A percentile compares a stretch with the other conserved stretches of the same genome.
These are phyloP conservation scores for Euphorbia neoarborescens DNA, from an alignment of 441 rosid genomes.

Conservation along the genomic window DNA sequence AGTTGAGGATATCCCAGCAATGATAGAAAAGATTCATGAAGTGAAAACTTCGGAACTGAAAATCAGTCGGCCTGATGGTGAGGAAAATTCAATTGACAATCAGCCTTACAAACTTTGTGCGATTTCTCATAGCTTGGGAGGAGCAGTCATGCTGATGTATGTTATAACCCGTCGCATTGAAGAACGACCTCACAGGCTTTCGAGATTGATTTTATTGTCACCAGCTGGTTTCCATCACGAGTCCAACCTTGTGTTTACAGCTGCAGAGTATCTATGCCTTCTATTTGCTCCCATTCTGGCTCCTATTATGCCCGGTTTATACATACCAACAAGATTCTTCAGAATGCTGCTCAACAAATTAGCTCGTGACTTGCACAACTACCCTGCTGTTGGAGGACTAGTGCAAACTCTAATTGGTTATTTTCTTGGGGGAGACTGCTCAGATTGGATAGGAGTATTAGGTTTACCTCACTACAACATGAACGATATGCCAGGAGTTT, in stretches of 20 bases:
- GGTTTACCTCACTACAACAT: conserved; percentile 93
- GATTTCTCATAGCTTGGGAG: conserved; percentile 85
- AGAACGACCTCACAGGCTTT: conserved; percentile 74
- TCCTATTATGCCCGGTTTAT: conserved; percentile 61
- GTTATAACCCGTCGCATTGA: conserved; percentile 53
- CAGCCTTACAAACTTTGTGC: conserved; percentile 88
- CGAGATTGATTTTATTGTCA: conserved; percentile 66
- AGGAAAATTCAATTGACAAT: conserved; percentile 43
- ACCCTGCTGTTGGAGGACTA: conserved; percentile 91
- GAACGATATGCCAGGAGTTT: conserved; percentile 94
- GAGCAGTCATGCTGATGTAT: conserved; percentile 85
- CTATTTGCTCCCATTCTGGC: conserved; percentile 55
- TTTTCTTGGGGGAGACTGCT: conserved; percentile 85
- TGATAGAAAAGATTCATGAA: conserved; percentile 82
- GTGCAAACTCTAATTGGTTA: conserved; percentile 91
- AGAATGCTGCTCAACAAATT: conserved; percentile 87
- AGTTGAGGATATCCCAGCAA: conserved; percentile 80
- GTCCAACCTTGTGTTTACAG: conserved; percentile 47
- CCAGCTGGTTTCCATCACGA: conserved; percentile 96
- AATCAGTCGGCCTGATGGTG: conserved; percentile 44
- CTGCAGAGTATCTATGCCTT: conserved; percentile 51
- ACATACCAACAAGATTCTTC: conserved; percentile 91
- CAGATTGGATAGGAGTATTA: conserved; percentile 89
- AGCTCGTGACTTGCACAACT: conserved; percentile 91
- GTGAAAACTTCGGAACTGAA: conserved; percentile 75